Conservation (phyloP, 306 rosid genomes). For the Spatholobus suberectus region DNA sequence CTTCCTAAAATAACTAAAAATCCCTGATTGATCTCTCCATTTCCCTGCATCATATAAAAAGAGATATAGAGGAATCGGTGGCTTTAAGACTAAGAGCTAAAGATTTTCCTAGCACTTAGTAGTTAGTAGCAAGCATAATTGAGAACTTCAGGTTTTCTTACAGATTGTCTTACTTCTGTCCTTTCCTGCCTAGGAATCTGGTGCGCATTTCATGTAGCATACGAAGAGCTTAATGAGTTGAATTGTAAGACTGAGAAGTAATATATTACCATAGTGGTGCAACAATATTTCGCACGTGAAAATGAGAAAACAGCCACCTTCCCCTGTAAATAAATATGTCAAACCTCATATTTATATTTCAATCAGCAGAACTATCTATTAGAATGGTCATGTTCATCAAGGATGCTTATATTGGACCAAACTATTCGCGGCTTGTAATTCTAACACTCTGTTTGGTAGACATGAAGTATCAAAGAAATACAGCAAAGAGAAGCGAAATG, state of each 20-base stretch:
- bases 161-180: neutral
- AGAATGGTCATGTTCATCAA: too few relatives aligned
- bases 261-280: neutral
- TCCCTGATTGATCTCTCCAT: too few relatives aligned
- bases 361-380: too few relatives aligned
- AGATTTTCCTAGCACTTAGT: neutral
- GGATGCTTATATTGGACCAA: neutral
- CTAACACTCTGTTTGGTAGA: too few relatives aligned
- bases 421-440: too few relatives aligned
- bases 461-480: too few relatives aligned
- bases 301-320: too few relatives aligned
- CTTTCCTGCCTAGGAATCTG: neutral
- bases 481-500: too few relatives aligned
- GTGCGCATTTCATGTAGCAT: neutral
- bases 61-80: neutral
- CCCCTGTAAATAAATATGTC: too few relatives aligned
- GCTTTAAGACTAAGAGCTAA: neutral
- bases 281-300: neutral
- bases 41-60: too few relatives aligned
- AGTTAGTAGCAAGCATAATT: neutral
- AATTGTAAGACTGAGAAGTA: neutral
- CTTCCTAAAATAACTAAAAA: too few relatives aligned
- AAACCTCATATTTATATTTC: too few relatives aligned
- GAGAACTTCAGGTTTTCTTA: neutral
- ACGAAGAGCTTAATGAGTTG: neutral